Percentiles rank a stretch among this genome's conserved stretches.
Evolutionary conservation across 106 monocot species (phyloP).

Genomic region (Dactylorhiza incarnata): DNA sequence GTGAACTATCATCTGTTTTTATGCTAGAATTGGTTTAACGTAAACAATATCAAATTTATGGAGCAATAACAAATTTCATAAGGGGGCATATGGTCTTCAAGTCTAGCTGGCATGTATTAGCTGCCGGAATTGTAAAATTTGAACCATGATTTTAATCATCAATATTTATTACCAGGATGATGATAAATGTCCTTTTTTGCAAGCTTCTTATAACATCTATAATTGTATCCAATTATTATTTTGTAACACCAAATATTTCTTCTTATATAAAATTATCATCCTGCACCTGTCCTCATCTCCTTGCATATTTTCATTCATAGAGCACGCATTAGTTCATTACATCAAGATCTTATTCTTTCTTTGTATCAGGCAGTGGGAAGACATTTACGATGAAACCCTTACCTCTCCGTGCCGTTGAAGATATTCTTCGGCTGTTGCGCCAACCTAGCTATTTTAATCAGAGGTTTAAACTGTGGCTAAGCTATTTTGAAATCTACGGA

Average conservation of each 20-base stretch:
- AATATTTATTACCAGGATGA: not conserved
- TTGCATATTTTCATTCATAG: not conserved
- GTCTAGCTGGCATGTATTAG: not conserved
- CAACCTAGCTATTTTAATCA: conserved; percentile 47
- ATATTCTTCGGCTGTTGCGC: conserved; percentile 52
- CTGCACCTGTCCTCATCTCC: not conserved
- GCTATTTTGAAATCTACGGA: conserved; percentile 93
- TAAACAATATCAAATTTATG: not conserved
- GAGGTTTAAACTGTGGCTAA: conserved; percentile 71
- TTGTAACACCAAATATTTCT: not conserved
- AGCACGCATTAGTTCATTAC: not conserved
- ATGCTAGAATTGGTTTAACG: not conserved
- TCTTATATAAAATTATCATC: not conserved
- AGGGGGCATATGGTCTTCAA: not conserved
- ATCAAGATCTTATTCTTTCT: not conserved
- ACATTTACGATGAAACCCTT: conserved; percentile 89
- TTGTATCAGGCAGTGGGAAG: conserved; percentile 70
- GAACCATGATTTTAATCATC: not conserved
- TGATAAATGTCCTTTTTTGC: not conserved
- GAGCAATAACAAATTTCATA: not conserved
- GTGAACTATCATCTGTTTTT: not conserved
- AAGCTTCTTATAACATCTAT: not conserved
- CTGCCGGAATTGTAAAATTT: not conserved
- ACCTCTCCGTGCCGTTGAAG: conserved; percentile 63
- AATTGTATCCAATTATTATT: not conserved